These are phyloP conservation scores for Quercus wislizeni DNA, from an alignment of 306 rosid genomes.

Conservation along the genomic window DNA sequence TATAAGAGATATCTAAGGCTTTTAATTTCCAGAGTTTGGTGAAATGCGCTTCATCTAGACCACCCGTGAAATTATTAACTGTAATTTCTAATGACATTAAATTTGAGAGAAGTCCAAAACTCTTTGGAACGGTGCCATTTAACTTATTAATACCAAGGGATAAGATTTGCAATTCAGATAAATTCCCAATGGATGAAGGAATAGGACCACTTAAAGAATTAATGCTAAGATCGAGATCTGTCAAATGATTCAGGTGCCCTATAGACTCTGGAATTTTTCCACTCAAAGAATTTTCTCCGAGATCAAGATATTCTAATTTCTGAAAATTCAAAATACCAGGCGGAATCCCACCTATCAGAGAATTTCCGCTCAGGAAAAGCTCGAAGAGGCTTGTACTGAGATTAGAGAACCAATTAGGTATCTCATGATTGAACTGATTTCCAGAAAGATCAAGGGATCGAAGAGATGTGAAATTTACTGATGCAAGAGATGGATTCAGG, in stretches of 20 bases:
- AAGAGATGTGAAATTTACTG: neutral
- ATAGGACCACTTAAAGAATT: neutral
- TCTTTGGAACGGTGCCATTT: no score
- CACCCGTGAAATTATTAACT: no score
- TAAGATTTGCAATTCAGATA: no score
- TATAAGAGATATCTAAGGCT: no score
- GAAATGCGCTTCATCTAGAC: no score
- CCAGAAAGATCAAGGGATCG: neutral
- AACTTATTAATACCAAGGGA: rapidly evolving
- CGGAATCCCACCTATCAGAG: rapidly evolving
- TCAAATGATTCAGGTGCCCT: neutral
- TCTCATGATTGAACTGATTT: neutral
- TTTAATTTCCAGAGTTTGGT: no score
- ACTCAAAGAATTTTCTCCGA: rapidly evolving
- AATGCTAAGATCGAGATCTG: rapidly evolving
- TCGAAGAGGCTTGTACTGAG: neutral
- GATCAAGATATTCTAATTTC: no score
- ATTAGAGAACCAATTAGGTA: neutral
- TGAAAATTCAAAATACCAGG: no score
- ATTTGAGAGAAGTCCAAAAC: no score
- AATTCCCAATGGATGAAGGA: no score
- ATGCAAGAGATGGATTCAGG: neutral
- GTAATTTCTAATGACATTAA: no score
- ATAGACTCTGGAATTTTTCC: neutral
- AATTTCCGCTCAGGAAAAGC: rapidly evolving